A percentile compares a stretch with the other conserved stretches of the same genome.
Conservation (phyloP, 139 green algal species). For the Asterochloris erici region DNA sequence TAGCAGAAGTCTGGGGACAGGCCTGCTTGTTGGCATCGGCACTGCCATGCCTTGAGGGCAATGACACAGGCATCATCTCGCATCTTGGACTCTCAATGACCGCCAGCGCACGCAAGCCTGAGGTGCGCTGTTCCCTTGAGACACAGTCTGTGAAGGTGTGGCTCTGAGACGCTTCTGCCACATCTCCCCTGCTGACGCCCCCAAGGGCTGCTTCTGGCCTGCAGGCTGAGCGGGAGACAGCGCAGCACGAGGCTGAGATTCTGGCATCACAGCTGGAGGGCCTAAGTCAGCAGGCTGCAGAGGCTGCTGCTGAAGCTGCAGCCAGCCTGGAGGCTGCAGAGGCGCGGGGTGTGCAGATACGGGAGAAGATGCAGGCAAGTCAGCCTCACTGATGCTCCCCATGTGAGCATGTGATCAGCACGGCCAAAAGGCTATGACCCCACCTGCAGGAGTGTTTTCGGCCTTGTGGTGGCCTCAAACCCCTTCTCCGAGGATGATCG, state of each 20-base stretch:
- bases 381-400: not conserved
- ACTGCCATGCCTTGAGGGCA: too few relatives aligned
- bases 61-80: too few relatives aligned
- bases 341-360: not conserved
- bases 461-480: too few relatives aligned
- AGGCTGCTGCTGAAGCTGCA: constrained; percentile 21
- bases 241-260: constrained; percentile 26
- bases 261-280: constrained; percentile 22
- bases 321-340: constrained; percentile 6
- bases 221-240: constrained; percentile 18
- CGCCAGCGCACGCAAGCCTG: too few relatives aligned
- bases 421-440: too few relatives aligned
- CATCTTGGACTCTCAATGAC: too few relatives aligned
- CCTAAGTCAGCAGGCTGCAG: constrained; percentile 23
- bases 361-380: not conserved
- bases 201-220: not conserved
- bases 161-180: not conserved
- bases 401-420: too few relatives aligned
- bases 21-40: too few relatives aligned
- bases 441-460: too few relatives aligned
- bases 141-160: not conserved
- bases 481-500: too few relatives aligned
- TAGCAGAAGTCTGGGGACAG: too few relatives aligned
- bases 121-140: too few relatives aligned
- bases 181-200: not conserved